phyloP scores from a whole-genome alignment of 495 filamentous ascomycete species.

The Neurospora africana region DNA sequence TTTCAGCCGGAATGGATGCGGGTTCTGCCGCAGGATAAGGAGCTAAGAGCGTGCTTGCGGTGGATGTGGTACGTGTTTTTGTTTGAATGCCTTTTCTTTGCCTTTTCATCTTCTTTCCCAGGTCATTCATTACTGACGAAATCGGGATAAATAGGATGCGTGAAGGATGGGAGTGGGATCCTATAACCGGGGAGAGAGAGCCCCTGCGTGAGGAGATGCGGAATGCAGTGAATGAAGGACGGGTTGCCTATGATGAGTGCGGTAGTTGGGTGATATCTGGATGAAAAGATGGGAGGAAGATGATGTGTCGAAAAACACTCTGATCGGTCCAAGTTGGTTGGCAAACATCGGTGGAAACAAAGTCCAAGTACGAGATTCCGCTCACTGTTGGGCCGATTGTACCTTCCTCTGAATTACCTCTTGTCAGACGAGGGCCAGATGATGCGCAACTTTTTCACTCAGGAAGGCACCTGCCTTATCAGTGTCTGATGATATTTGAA shows the following conservation, averaged over 20 bases:
- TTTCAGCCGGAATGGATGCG: constrained; percentile 76
- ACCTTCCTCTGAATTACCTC: background rate
- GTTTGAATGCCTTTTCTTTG: background rate
- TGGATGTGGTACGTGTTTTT: constrained; percentile 68
- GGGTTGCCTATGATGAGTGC: constrained; percentile 51
- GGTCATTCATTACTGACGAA: background rate
- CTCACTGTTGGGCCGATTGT: background rate
- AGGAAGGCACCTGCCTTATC: background rate
- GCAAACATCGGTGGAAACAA: background rate
- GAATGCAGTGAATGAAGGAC: constrained; percentile 46
- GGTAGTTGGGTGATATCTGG: constrained; percentile 37
- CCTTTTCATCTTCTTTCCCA: background rate
- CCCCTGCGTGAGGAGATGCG: constrained; percentile 45
- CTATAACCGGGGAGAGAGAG: constrained; percentile 52
- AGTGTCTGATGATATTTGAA: background rate
- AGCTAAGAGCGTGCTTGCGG: constrained; percentile 70
- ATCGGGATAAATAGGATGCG: constrained; percentile 28
- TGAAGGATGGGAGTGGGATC: constrained; percentile 78
- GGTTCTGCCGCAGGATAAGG: constrained; percentile 78
- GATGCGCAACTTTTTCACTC: background rate
- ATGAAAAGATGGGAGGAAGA: background rate
- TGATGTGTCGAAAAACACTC: background rate
- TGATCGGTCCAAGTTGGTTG: background rate
- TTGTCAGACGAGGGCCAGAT: background rate
- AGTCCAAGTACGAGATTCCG: background rate